A percentile compares a stretch with the other conserved stretches of the same genome.
Conservation (phyloP, 441 rosid genomes). For the Capsella rubella region DNA sequence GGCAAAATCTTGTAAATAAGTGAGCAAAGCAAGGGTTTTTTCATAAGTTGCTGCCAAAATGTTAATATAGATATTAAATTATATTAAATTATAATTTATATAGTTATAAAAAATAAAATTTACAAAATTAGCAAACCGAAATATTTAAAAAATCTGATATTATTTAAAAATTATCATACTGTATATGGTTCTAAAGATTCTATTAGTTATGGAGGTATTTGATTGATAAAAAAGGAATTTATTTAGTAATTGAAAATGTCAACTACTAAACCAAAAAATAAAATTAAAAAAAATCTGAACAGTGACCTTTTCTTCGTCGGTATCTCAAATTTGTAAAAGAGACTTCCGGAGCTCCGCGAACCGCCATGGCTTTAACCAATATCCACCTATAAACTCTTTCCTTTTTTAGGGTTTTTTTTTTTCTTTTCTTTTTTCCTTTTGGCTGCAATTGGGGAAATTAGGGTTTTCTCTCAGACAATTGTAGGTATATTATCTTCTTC, state of each 20-base stretch:
- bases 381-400: constrained; percentile 12
- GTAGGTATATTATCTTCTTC: constrained; percentile 35
- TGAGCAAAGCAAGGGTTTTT: too few relatives aligned
- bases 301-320: constrained; percentile 2
- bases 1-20: too few relatives aligned
- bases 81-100: too few relatives aligned
- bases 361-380: constrained; percentile 21
- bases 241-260: not conserved
- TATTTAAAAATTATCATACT: not conserved
- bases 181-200: not conserved
- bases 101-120: not conserved
- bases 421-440: not conserved
- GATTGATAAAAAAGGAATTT: not conserved
- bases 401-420: not conserved
- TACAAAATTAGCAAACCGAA: not conserved
- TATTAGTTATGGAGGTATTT: not conserved
- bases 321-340: constrained; percentile 24
- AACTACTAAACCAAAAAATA: not conserved
- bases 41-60: too few relatives aligned
- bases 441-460: constrained; percentile 29
- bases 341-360: constrained; percentile 31
- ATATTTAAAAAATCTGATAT: not conserved
- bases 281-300: constrained; percentile 4
- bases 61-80: too few relatives aligned
- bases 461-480: constrained; percentile 31